phyloP scores from a whole-genome alignment of 2,329 filamentous ascomycete genomes.

The Moelleriella libera region DNA sequence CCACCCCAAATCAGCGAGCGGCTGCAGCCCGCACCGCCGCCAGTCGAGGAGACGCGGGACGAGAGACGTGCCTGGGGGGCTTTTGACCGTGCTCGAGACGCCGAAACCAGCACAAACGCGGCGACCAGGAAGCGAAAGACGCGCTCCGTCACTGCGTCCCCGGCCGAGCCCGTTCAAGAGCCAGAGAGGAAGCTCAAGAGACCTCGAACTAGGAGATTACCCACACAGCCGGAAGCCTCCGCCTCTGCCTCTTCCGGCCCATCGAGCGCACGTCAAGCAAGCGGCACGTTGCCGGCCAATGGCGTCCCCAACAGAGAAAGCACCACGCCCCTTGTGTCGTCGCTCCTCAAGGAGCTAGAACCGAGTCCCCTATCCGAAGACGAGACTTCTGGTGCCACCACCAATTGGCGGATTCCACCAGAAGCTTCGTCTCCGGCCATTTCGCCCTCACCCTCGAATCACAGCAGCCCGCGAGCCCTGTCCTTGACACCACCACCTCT shows the following conservation, averaged over 20 bases:
- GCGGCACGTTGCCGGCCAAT: slow-evolving; percentile 9
- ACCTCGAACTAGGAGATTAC: slow-evolving; percentile 61
- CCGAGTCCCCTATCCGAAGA: slow-evolving; percentile 45
- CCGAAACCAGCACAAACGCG: slow-evolving; percentile 33
- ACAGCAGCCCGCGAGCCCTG: slow-evolving; percentile 52
- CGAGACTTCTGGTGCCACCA: slow-evolving; percentile 20
- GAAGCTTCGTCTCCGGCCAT: slow-evolving; percentile 44
- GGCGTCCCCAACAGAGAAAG: slow-evolving; percentile 18
- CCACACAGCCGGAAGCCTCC: slow-evolving; percentile 30
- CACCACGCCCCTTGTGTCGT: slow-evolving; percentile 71
- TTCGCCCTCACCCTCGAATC: slow-evolving; percentile 50
- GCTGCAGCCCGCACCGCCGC: slow-evolving; percentile 42
- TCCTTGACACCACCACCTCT: slow-evolving; percentile 58
- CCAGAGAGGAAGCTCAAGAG: slow-evolving; percentile 78
- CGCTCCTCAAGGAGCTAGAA: slow-evolving; percentile 78
- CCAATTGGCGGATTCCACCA: slow-evolving; percentile 15
- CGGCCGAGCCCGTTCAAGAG: slow-evolving; percentile 51
- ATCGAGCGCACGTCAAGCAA: slow-evolving; percentile 8
- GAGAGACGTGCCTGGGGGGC: slow-evolving; percentile 81
- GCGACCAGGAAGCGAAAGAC: slow-evolving; percentile 57
- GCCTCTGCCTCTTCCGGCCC: slow-evolving; percentile 21
- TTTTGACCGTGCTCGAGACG: slow-evolving; percentile 70
- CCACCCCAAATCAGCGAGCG: slow-evolving; percentile 45
- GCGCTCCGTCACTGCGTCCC: slow-evolving; percentile 56
- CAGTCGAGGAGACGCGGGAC: slow-evolving; percentile 54